phyloP scores from a whole-genome alignment of 1,284 basidiomycete genomes.

The Porodaedalea pini region DNA sequence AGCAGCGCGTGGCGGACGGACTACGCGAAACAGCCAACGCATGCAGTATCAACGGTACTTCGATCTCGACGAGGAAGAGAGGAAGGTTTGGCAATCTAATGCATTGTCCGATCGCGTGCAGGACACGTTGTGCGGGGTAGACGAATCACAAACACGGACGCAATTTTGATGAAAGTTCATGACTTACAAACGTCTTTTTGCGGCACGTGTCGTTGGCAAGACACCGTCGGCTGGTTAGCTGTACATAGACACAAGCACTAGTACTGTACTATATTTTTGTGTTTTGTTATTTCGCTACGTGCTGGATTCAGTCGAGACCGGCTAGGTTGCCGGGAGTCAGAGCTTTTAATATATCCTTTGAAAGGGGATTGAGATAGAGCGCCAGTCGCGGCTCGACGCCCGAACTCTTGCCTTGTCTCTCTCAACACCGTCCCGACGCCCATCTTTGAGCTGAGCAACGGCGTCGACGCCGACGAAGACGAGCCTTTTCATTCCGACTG shows the following conservation, averaged over 20 bases:
- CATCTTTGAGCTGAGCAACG: neutral
- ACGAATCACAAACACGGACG: no score
- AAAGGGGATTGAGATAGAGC: no score
- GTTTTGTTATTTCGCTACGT: no score
- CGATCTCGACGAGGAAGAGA: slow-evolving; percentile 36
- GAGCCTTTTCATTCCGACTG: neutral
- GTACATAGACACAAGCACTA: no score
- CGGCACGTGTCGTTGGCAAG: no score
- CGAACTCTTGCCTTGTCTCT: neutral
- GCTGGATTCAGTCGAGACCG: neutral
- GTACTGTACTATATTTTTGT: no score
- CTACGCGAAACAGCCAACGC: slow-evolving; percentile 55
- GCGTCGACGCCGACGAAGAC: slow-evolving; percentile 2
- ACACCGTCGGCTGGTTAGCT: no score
- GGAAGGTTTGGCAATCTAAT: slow-evolving; percentile 32
- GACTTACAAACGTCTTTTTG: no score
- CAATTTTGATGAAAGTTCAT: neutral
- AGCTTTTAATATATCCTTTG: no score
- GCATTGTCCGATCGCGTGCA: slow-evolving; percentile 23
- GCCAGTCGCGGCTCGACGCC: slow-evolving; percentile 6
- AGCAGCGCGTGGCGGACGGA: slow-evolving; percentile 34
- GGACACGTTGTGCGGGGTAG: slow-evolving; percentile 21
- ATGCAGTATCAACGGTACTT: slow-evolving; percentile 41
- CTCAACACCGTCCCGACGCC: neutral
- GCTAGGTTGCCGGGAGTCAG: no score